Conservation (phyloP, 1,139 yeast genomes). For the Debaryomyces singareniensis region DNA sequence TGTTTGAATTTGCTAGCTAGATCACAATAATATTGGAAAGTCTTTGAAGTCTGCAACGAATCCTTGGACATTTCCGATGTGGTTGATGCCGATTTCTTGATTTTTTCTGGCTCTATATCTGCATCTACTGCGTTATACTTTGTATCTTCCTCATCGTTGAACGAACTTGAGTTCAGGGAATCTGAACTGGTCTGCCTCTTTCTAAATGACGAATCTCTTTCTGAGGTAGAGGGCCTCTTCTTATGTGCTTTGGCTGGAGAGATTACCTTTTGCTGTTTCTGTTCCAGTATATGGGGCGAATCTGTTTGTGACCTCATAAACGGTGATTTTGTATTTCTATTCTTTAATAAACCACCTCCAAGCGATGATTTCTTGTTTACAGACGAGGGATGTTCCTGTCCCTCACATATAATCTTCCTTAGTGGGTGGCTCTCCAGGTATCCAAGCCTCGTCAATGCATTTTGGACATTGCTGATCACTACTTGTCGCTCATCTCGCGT, state of each 20-base stretch:
- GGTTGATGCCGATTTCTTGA: too few relatives aligned
- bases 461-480: constrained; percentile 28
- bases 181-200: constrained; percentile 10
- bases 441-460: constrained; percentile 39
- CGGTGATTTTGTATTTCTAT: constrained; percentile 6
- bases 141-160: constrained; percentile 13
- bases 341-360: constrained; percentile 18
- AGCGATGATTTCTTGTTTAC: constrained; percentile 9
- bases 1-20: constrained; percentile 30
- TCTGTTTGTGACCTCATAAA: constrained; percentile 16
- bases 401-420: constrained; percentile 28
- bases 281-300: constrained; percentile 4
- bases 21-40: constrained; percentile 17
- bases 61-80: constrained; percentile 1
- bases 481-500: constrained; percentile 26
- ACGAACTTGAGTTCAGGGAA: constrained; percentile 21
- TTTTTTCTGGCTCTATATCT: background rate
- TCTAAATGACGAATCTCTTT: constrained; percentile 9
- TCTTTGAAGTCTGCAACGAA: constrained; percentile 5
- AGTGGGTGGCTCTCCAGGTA: constrained; percentile 42
- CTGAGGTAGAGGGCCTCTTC: constrained; percentile 3
- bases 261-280: constrained; percentile 1
- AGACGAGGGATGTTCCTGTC: constrained; percentile 5
- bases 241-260: constrained; percentile 3
- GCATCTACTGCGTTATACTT: too few relatives aligned